Percentiles rank a stretch among this genome's conserved stretches.
Evolutionary conservation across 2,329 filamentous ascomycete genomes (phyloP).

Genomic region (Venturia pyrina): DNA sequence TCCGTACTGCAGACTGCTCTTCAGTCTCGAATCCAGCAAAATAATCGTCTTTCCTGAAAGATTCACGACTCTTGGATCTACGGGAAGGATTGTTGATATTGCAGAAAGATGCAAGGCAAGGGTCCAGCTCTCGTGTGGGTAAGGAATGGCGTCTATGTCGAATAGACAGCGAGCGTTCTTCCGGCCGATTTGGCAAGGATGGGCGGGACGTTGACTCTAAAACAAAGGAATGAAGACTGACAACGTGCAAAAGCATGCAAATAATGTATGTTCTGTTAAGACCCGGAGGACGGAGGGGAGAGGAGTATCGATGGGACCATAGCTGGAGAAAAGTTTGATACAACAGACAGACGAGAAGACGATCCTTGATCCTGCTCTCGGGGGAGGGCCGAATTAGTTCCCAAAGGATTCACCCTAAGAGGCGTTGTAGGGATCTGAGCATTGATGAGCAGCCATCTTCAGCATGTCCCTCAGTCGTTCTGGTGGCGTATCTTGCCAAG

Average conservation of each 20-base stretch:
- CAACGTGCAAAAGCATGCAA: conserved; percentile 1
- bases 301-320: not conserved
- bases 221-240: not conserved
- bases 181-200: not conserved
- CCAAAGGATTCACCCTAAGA: not conserved
- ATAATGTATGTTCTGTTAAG: not conserved
- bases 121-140: not conserved
- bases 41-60: not conserved
- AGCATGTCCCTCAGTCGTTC: conserved; percentile 3
- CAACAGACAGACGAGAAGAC: not conserved
- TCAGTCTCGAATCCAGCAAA: not conserved
- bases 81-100: conserved; percentile 6
- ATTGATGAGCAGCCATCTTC: not conserved
- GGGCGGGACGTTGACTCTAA: not conserved
- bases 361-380: not conserved
- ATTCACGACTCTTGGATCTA: not conserved
- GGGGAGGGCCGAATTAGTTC: not conserved
- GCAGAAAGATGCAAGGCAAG: conserved; percentile 1
- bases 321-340: not conserved
- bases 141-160: conserved; percentile 2
- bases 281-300: not conserved
- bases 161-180: not conserved
- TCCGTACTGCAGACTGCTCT: not conserved
- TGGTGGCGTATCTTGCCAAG: not conserved
- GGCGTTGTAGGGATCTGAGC: not conserved